These are phyloP conservation scores for Wallacemonas sp. DNA, from an alignment of 208 protist species.

Conservation along the genomic window DNA sequence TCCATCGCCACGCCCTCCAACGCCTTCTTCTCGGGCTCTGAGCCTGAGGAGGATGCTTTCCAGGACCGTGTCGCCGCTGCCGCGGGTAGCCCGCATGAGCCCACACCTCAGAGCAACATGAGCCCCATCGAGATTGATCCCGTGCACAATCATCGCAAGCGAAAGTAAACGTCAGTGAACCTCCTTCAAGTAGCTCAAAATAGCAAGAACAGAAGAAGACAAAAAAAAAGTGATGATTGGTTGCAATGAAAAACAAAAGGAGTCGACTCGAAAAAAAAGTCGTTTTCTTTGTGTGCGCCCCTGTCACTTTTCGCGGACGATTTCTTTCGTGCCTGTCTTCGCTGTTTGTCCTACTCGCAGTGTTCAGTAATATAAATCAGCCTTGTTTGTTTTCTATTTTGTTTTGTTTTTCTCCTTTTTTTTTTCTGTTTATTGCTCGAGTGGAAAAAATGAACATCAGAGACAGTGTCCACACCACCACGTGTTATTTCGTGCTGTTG, in stretches of 20 bases:
- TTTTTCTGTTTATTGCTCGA: not conserved
- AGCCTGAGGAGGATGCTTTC: not conserved
- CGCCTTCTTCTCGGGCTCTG: constrained; percentile 28
- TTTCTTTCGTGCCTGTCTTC: no score
- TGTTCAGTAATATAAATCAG: constrained; percentile 10
- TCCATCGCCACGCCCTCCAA: constrained; percentile 60
- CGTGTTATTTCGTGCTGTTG: not conserved
- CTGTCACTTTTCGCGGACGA: no score
- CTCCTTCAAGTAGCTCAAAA: not conserved
- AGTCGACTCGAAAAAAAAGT: no score
- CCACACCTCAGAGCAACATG: not conserved
- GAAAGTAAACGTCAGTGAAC: constrained; percentile 2
- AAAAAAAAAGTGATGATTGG: no score
- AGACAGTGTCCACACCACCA: not conserved
- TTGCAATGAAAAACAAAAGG: no score
- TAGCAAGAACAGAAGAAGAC: not conserved
- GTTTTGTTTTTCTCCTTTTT: not conserved
- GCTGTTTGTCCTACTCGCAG: constrained; percentile 1
- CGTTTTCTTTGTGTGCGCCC: no score
- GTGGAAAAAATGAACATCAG: not conserved
- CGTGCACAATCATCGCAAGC: not conserved
- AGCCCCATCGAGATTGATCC: constrained; percentile 15
- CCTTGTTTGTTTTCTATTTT: constrained; percentile 11
- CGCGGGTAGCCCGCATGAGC: not conserved
- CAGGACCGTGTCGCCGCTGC: no score